Evolutionary conservation across 176 grass and related monocot genomes (phyloP).

Genomic region (Musa troglodytarum): DNA sequence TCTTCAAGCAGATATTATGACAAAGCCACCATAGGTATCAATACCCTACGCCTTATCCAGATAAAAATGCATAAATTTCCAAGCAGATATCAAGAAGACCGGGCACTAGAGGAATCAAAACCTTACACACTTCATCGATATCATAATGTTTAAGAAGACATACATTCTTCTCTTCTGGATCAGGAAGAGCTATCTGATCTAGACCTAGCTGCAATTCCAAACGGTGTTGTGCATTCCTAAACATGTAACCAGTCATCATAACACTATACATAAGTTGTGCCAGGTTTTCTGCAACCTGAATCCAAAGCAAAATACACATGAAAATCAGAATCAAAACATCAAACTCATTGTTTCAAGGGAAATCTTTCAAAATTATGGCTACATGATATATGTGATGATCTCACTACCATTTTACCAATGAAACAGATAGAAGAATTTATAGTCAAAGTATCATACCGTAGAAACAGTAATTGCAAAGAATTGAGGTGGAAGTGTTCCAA

Average conservation of each 20-base stretch:
- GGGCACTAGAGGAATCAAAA: neutral
- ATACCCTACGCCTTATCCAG: neutral
- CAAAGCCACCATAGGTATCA: neutral
- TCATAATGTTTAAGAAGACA: neutral
- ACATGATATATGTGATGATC: neutral
- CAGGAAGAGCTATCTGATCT: slow-evolving; percentile 81
- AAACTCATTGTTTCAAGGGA: neutral
- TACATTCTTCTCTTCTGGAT: slow-evolving; percentile 57
- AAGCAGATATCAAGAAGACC: too few relatives aligned
- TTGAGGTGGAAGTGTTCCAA: slow-evolving; percentile 82
- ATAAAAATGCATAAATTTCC: neutral
- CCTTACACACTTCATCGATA: neutral
- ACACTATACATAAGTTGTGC: slow-evolving; percentile 93
- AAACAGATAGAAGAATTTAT: slow-evolving; percentile 12
- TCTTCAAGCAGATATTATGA: too few relatives aligned
- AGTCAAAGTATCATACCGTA: slow-evolving; percentile 39
- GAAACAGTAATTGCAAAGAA: slow-evolving; percentile 86
- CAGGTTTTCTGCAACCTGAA: slow-evolving; percentile 88
- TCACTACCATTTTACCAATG: too few relatives aligned
- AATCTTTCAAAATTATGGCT: neutral
- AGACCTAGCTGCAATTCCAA: slow-evolving; percentile 79
- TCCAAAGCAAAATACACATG: slow-evolving; percentile 12
- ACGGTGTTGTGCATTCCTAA: slow-evolving; percentile 84
- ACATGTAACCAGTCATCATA: slow-evolving; percentile 98
- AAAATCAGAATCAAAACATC: neutral